Conservation (phyloP, 305 asterid species). For the Solanum hybrid region DNA sequence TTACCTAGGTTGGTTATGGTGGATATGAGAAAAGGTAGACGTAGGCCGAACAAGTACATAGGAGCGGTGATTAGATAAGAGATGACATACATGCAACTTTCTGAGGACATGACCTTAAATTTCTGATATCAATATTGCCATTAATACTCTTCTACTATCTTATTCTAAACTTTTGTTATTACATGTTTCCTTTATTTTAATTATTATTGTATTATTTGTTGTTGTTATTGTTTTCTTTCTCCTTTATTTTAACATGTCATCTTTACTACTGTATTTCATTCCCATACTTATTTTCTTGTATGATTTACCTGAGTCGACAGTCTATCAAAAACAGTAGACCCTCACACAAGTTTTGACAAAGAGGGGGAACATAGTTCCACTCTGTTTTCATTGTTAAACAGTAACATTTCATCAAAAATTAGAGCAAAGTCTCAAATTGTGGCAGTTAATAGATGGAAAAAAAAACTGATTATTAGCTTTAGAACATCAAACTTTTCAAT, state of each 20-base stretch:
- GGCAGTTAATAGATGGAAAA: neutral
- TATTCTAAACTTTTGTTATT: too few relatives aligned
- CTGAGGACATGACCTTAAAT: neutral
- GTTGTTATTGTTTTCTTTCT: neutral
- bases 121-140: neutral
- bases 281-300: neutral
- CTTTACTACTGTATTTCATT: too few relatives aligned
- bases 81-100: neutral
- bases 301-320: neutral
- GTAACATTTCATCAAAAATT: neutral
- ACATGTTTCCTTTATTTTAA: neutral
- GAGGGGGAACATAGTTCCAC: neutral
- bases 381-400: neutral
- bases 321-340: neutral
- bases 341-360: neutral
- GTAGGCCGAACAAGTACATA: neutral
- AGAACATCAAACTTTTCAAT: neutral
- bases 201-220: neutral
- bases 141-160: neutral
- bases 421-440: neutral
- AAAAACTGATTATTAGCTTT: slow-evolving; percentile 19
- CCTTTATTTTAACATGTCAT: neutral
- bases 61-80: neutral
- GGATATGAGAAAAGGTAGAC: neutral
- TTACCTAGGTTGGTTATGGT: neutral